Evolutionary conservation across 2,329 filamentous ascomycete species (phyloP), one percentile per base, ranked within the genome.

Genomic region (Aspergillus ochraceus): DNA sequence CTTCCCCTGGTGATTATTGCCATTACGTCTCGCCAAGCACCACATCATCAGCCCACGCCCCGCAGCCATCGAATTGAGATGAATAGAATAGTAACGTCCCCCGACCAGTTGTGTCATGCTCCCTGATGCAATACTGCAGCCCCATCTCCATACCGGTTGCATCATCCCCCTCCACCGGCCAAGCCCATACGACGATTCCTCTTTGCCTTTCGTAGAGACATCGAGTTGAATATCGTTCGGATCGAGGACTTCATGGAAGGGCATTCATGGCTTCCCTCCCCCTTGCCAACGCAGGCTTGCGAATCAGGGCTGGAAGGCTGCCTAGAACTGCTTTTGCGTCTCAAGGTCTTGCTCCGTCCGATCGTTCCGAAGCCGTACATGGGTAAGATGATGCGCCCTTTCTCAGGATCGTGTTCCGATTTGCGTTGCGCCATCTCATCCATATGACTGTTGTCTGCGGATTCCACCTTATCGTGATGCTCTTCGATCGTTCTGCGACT

Each of bases 211-310:
- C 63, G 59, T 17, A 54, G 54, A 11, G 64, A 61, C 59, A 68
- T 64, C n/a, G 66, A 68, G 56, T 63, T 65, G 36, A 68, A 60
- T 49, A 68, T 57, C 17, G 57, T 58, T 22, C 63, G 62, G n/a
- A 68, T 60, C 12, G 62, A 57, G 22, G 52, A 49, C 51, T 60
- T 68, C 19, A 59, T 22, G 19, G 54, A 53, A 54, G 49, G 42
- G 5, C 20, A 29, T 36, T 53, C 56, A 24, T 54, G 19, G 24
- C 42, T 53, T 32, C 55, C 60, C 9, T 60, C 55, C 8, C 46
- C 39, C n/a, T 58, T 59, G 5, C 20, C 19, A 24, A n/a, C 6
- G 36, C 36, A 14, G 11, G 52, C 36, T 14, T 60, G 42, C 11
- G 19, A 24, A 17, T 45, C 52, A 20, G 36, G 14, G 32, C 52